These are phyloP conservation scores for Xylaria sp. DNA, from an alignment of 2,329 filamentous ascomycete genomes.

Conservation along the genomic window DNA sequence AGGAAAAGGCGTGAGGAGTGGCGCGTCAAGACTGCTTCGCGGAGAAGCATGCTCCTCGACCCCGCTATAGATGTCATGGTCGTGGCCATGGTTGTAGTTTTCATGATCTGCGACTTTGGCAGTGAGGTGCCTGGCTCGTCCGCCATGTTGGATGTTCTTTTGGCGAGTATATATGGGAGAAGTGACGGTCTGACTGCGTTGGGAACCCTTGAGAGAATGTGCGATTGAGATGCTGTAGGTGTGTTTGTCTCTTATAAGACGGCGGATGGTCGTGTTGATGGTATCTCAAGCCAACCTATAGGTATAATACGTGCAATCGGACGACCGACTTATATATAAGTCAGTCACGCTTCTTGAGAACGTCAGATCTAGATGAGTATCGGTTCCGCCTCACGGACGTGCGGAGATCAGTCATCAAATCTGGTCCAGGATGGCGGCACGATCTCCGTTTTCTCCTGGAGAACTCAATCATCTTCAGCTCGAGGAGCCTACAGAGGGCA, in stretches of 20 bases:
- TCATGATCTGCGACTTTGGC: background rate
- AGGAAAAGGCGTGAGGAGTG: slow-evolving; percentile 19
- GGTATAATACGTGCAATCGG: too few relatives aligned
- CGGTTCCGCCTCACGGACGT: background rate
- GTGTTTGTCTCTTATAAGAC: too few relatives aligned
- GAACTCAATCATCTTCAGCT: background rate
- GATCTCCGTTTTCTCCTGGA: background rate
- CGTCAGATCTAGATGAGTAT: background rate
- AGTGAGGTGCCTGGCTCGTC: background rate
- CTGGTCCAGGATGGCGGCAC: background rate
- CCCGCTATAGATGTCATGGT: background rate
- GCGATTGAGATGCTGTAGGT: too few relatives aligned
- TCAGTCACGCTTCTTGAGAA: background rate
- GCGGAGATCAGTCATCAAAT: background rate
- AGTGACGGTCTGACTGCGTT: too few relatives aligned
- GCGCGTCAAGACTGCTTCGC: slow-evolving; percentile 20
- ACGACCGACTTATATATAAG: too few relatives aligned
- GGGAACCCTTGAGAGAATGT: too few relatives aligned
- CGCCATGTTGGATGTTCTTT: background rate
- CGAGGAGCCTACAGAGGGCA: background rate
- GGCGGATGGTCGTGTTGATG: too few relatives aligned
- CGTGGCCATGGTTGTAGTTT: background rate
- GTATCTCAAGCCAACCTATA: too few relatives aligned
- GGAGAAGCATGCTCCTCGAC: slow-evolving; percentile 12
- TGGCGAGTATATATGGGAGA: too few relatives aligned